A percentile compares a stretch with the other conserved stretches of the same genome.
These are phyloP conservation scores for Wickerhamomyces subpelliculosus DNA, from an alignment of 805 yeast genomes.

Conservation along the genomic window DNA sequence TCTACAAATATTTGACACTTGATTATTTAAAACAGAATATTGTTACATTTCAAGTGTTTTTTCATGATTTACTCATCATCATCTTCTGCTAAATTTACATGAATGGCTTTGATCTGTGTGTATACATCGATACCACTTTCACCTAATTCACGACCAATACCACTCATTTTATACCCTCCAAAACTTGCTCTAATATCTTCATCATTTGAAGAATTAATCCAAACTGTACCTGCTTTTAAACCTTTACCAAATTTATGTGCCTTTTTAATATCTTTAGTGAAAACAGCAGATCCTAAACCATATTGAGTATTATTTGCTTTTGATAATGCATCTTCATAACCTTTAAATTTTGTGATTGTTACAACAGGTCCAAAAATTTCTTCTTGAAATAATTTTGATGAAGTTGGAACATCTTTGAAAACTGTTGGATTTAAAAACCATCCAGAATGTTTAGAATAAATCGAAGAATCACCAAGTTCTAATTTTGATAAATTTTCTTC, in stretches of 20 bases:
- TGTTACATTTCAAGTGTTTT: too few relatives aligned
- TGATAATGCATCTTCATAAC: slow-evolving; percentile 60
- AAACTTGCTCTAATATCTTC: slow-evolving; percentile 63
- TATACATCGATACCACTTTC: slow-evolving; percentile 64
- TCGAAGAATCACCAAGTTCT: slow-evolving; percentile 31
- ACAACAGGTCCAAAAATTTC: slow-evolving; percentile 91
- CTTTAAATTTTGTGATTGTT: slow-evolving; percentile 53
- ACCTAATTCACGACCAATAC: slow-evolving; percentile 78
- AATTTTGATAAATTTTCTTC: slow-evolving; percentile 42
- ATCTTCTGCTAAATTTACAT: slow-evolving; percentile 48
- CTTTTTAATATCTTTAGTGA: slow-evolving; percentile 57
- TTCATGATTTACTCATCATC: too few relatives aligned
- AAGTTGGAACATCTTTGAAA: slow-evolving; percentile 60
- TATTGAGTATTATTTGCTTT: slow-evolving; percentile 68
- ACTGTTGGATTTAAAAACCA: slow-evolving; percentile 71
- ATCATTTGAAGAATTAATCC: slow-evolving; percentile 64
- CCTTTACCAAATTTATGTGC: slow-evolving; percentile 60
- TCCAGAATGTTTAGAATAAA: slow-evolving; percentile 37
- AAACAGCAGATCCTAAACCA: slow-evolving; percentile 80
- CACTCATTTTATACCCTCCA: slow-evolving; percentile 76
- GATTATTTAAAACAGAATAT: too few relatives aligned
- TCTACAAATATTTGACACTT: too few relatives aligned
- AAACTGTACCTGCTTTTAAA: slow-evolving; percentile 60
- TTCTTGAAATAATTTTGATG: slow-evolving; percentile 63
- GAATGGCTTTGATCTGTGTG: slow-evolving; percentile 71